A percentile compares a stretch with the other conserved stretches of the same genome.
Conservation (phyloP, 306 rosid genomes). For the Boehmeria nivea region DNA sequence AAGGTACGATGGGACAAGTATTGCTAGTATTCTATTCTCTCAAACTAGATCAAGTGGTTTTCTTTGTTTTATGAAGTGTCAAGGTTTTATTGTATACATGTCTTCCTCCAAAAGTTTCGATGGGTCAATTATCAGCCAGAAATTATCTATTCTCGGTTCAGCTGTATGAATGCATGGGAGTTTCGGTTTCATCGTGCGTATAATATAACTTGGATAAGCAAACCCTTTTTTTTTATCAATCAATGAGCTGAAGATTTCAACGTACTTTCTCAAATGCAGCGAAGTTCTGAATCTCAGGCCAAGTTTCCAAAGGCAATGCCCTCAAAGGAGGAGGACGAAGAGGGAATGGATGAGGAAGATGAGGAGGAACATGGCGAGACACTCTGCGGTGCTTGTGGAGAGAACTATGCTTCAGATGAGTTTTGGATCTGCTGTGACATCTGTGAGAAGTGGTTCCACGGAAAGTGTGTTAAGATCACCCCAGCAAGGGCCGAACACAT, state of each 20-base stretch:
- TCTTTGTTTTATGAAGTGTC: no score
- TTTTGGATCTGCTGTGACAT: constrained; percentile 83
- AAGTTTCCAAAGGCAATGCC: constrained; percentile 37
- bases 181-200: not conserved
- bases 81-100: no score
- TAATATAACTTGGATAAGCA: no score
- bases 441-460: constrained; percentile 95
- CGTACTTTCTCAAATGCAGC: constrained; percentile 57
- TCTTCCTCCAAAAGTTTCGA: no score
- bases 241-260: no score
- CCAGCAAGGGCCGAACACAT: constrained; percentile 78
- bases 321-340: constrained; percentile 44
- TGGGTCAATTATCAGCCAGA: no score
- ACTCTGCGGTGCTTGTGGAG: constrained; percentile 76
- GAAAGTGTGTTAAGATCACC: constrained; percentile 85
- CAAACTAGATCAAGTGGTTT: no score
- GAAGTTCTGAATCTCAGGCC: constrained; percentile 46
- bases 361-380: constrained; percentile 77
- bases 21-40: no score
- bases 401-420: constrained; percentile 60
- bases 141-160: no score
- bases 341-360: constrained; percentile 55
- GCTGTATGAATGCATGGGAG: no score
- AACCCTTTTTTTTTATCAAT: no score
- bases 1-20: constrained; percentile 67